Conservation (phyloP, 1,139 yeast species). For the Neolecta irregularis region DNA sequence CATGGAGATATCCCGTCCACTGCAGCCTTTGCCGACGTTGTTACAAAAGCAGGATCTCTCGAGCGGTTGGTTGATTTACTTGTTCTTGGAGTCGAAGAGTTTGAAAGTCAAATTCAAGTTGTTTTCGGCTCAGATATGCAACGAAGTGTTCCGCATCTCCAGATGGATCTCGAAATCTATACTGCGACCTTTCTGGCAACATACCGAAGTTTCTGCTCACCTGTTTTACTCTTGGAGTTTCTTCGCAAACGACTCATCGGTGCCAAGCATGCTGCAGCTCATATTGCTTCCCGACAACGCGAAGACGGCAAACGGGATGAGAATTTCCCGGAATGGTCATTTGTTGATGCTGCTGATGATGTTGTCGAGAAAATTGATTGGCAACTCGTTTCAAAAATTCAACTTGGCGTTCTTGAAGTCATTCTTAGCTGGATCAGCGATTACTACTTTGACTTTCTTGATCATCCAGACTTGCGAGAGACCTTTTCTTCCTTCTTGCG, state of each 20-base stretch:
- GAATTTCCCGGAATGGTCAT: conserved; percentile 21
- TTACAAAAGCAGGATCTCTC: conserved; percentile 44
- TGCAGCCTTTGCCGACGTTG: too few relatives aligned
- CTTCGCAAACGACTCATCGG: conserved; percentile 41
- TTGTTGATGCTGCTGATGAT: conserved; percentile 30
- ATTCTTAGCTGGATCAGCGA: conserved; percentile 55
- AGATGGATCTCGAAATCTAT: conserved; percentile 45
- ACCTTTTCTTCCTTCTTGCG: conserved; percentile 53
- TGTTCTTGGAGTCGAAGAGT: conserved; percentile 46
- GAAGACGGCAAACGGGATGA: conserved; percentile 3
- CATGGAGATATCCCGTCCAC: too few relatives aligned
- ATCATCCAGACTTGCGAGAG: conserved; percentile 46
- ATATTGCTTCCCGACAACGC: conserved; percentile 23
- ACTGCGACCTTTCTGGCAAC: conserved; percentile 52
- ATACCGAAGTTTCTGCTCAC: conserved; percentile 47
- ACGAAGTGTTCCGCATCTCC: conserved; percentile 20
- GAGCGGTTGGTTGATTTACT: conserved; percentile 47
- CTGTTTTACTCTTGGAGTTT: conserved; percentile 34
- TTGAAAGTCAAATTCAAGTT: conserved; percentile 33
- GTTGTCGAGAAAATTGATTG: conserved; percentile 29
- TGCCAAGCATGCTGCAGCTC: conserved; percentile 42
- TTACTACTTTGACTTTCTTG: conserved; percentile 61
- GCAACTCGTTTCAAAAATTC: conserved; percentile 54
- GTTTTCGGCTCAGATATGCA: conserved; percentile 22
- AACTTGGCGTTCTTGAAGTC: conserved; percentile 68